phyloP scores from a whole-genome alignment of 495 filamentous ascomycete genomes.

The Neurospora discreta region DNA sequence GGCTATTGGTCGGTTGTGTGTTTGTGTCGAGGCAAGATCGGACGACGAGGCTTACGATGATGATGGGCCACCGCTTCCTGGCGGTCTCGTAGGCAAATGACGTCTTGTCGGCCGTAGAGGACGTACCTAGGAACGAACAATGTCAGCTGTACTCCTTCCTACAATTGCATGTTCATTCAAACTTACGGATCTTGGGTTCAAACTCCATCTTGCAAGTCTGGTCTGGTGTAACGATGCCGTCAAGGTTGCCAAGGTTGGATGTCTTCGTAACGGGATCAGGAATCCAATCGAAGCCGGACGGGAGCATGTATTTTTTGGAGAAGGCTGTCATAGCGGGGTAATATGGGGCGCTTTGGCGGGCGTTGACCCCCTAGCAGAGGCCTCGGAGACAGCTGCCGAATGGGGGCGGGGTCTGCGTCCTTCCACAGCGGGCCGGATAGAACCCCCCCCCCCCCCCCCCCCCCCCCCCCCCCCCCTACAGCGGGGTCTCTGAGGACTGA shows the following conservation, averaged over 20 bases:
- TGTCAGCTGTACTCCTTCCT: neutral
- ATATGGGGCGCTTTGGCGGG: neutral
- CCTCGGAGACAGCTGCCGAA: neutral
- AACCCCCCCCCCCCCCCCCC: no score
- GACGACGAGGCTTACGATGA: conserved; percentile 59
- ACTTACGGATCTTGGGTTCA: conserved; percentile 22
- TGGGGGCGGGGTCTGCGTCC: neutral
- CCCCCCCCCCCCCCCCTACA: no score
- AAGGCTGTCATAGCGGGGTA: conserved; percentile 1
- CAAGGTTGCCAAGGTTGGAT: neutral
- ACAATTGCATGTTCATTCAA: neutral
- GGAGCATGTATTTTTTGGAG: neutral
- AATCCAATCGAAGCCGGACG: neutral
- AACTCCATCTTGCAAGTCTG: conserved; percentile 19
- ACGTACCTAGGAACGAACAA: conserved; percentile 45
- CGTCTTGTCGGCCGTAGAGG: conserved; percentile 63
- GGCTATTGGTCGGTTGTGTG: neutral
- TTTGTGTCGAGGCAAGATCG: neutral
- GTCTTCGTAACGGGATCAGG: neutral
- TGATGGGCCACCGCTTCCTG: conserved; percentile 82
- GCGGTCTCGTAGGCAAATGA: conserved; percentile 83
- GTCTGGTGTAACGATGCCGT: neutral
- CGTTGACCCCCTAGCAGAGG: neutral
- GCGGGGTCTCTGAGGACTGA: neutral
- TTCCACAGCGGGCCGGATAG: neutral